These are phyloP conservation scores for Rhododendron kiyosumense DNA, from an alignment of 148 eudicot species.

Conservation along the genomic window DNA sequence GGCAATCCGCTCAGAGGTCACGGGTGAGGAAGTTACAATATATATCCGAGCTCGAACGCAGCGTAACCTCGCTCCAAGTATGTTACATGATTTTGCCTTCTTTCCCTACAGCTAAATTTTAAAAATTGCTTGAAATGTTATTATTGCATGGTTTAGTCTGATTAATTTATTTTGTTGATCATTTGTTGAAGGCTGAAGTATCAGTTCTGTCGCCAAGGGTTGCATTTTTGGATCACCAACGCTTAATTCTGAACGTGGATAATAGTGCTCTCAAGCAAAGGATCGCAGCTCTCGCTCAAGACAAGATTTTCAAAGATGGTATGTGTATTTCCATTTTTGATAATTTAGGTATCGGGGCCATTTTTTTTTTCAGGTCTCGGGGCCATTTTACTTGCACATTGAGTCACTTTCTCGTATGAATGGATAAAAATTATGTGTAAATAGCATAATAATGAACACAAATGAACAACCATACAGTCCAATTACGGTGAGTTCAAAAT, in stretches of 20 bases:
- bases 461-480: no score
- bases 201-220: slow-evolving; percentile 83
- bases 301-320: slow-evolving; percentile 94
- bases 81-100: neutral
- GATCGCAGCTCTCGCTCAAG: slow-evolving; percentile 91
- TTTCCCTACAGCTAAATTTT: neutral
- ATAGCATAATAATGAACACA: no score
- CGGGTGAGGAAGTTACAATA: slow-evolving; percentile 80
- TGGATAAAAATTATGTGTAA: neutral
- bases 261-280: slow-evolving; percentile 79
- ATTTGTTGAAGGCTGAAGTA: slow-evolving; percentile 53
- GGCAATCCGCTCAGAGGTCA: slow-evolving; percentile 90
- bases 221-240: slow-evolving; percentile 85
- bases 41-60: slow-evolving; percentile 84
- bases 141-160: neutral
- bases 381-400: no score
- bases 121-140: neutral
- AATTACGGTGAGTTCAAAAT: no score
- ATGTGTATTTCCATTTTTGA: neutral
- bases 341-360: no score
- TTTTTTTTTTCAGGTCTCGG: no score
- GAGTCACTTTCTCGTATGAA: neutral
- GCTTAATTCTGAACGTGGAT: slow-evolving; percentile 65
- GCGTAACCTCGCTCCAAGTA: slow-evolving; percentile 71
- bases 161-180: neutral